Conservation (phyloP, 371 early-diverging fungal species). For the Smittium culicis region DNA sequence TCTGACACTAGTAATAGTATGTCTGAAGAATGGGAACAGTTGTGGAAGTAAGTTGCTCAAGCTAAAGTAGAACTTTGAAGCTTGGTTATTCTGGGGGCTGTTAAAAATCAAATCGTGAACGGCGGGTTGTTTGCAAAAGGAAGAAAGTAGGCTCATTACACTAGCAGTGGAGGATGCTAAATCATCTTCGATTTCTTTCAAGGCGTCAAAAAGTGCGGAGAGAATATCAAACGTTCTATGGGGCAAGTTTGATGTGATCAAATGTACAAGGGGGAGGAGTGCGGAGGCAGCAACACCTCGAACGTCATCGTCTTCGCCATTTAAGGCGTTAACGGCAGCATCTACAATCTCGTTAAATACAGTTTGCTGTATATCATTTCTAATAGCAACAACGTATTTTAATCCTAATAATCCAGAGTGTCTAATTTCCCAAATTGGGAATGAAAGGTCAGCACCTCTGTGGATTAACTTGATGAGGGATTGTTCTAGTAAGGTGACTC, state of each 20-base stretch:
- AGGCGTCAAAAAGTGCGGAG: conserved; percentile 67
- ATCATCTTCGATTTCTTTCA: conserved; percentile 72
- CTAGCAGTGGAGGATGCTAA: conserved; percentile 81
- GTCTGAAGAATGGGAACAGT: conserved; percentile 85
- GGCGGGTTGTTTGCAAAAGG: conserved; percentile 40
- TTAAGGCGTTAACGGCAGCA: conserved; percentile 37
- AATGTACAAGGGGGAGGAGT: conserved; percentile 70
- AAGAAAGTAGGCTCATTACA: conserved; percentile 84
- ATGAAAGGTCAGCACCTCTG: conserved; percentile 14
- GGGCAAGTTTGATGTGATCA: conserved; percentile 52
- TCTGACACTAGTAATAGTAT: conserved; percentile 77
- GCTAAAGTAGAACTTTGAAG: conserved; percentile 16
- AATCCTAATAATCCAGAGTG: conserved; percentile 91
- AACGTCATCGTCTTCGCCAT: conserved; percentile 85
- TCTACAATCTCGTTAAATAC: conserved; percentile 46
- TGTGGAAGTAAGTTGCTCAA: conserved; percentile 49
- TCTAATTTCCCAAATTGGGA: conserved; percentile 76
- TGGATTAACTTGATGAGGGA: conserved; percentile 21
- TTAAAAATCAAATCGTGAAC: conserved; percentile 18
- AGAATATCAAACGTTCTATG: conserved; percentile 55
- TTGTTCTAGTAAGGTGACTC: conserved; percentile 15
- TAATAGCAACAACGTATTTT: conserved; percentile 85
- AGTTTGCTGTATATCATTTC: conserved; percentile 62
- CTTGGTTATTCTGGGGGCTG: conserved; percentile 11
- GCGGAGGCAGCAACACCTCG: conserved; percentile 82